Base-by-base conservation (phyloP, 1,284 basidiomycete species). In the Porodaedalea pini region DNA sequence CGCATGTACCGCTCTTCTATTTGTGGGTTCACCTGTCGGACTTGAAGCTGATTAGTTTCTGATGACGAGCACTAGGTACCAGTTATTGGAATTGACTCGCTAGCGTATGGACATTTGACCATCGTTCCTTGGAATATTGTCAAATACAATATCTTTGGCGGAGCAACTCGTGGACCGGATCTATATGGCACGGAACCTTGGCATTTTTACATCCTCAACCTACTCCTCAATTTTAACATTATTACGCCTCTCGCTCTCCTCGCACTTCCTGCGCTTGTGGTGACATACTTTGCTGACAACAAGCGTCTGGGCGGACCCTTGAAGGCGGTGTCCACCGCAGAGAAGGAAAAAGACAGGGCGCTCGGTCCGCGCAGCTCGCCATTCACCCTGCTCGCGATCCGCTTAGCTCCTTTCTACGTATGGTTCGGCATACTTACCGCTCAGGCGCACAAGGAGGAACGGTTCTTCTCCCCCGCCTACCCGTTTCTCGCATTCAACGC, bases 401-500 rank as follows among this genome's bases (percentile, higher is more conserved):
- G 95, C 43, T 75, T 98, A 15, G 71, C 81, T 4, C 94, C 94
- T 1, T 81, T 96, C 65, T 98, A 99, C 73, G 65, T 98, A 27
- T 99, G 97, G 95, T 68, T 90, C 48, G 79, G 71, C 2, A 85
- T 97, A 62, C 75, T 99, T 62, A 86, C 83, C 6, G 62, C 78
- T 1, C 97, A 99, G 73, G 74, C 88, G 4, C 97, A 99, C 75
- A 99, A 99, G 75, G 97, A 99, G 72, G 97, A 99, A 70, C 80
- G 97, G 23, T 99, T 99, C 76, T 90, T 99, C 86, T 99, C 88
- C 72, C 96, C 97, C 0, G 88, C 85, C 1, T 99, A 98, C 72
- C 88, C 94, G 0, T 74, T 98, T 44, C 74, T 99, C 53, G 93
- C 92, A 69, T 92, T 99, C 74, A 98, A 98, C 70, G 96, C 94